Conservation (phyloP, 2,329 filamentous ascomycete species). For the Mycocentrospora acerina region DNA sequence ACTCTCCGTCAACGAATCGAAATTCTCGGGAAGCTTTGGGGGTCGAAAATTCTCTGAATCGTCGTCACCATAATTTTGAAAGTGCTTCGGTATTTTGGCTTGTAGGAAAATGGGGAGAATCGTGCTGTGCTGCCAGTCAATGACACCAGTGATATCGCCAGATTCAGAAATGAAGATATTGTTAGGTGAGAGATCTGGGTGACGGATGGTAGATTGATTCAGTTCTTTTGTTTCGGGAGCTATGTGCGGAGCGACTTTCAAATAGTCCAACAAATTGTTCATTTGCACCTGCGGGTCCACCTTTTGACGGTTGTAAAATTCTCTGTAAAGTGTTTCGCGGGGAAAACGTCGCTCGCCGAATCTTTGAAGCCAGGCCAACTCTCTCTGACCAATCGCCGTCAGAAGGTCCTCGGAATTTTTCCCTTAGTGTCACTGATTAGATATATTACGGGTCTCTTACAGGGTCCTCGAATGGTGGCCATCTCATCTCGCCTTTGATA, state of each 20-base stretch:
- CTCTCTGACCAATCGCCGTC: constrained; percentile 10
- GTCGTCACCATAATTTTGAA: constrained; percentile 42
- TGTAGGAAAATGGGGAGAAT: constrained; percentile 37
- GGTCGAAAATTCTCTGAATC: constrained; percentile 13
- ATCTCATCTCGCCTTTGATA: constrained; percentile 11
- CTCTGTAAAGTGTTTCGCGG: constrained; percentile 9
- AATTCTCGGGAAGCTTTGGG: constrained; percentile 19
- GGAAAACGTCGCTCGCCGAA: constrained; percentile 12
- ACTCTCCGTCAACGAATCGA: constrained; percentile 11
- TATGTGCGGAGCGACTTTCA: constrained; percentile 12
- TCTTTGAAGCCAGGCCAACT: constrained; percentile 11
- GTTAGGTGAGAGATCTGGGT: constrained; percentile 12
- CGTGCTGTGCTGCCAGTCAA: constrained; percentile 20
- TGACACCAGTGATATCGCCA: constrained; percentile 12
- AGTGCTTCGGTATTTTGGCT: constrained; percentile 36
- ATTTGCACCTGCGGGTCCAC: constrained; percentile 11
- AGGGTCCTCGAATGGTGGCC: constrained; percentile 11
- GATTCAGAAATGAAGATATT: constrained; percentile 15
- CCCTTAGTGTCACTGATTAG: constrained; percentile 8
- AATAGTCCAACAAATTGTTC: constrained; percentile 8
- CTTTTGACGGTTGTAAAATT: constrained; percentile 12
- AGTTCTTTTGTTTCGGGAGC: constrained; percentile 7
- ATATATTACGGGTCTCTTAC: constrained; percentile 8
- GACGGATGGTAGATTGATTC: constrained; percentile 10
- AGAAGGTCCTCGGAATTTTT: constrained; percentile 7